Evolutionary conservation across 257 asterid genomes (phyloP).

Genomic region (Plantago ovata): DNA sequence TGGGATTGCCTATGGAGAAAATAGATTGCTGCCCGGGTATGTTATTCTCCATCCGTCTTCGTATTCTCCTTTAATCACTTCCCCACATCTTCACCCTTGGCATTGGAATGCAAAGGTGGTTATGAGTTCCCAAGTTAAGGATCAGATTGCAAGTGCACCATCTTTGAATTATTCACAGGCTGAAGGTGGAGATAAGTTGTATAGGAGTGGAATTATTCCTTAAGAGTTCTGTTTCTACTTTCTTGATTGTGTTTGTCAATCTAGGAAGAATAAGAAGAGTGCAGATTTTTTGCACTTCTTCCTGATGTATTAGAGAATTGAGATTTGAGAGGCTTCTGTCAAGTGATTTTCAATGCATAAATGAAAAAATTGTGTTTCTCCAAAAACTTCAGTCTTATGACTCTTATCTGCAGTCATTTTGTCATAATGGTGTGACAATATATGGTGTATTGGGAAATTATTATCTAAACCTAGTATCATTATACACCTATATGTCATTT

Average conservation of each 20-base stretch:
- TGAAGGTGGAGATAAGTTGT: constrained; percentile 79
- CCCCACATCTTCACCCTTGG: constrained; percentile 73
- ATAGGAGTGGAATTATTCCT: constrained; percentile 49
- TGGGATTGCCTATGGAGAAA: too few species aligned
- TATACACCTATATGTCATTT: too few species aligned
- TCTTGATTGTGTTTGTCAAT: background rate
- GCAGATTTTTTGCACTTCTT: background rate
- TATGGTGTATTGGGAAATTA: too few species aligned
- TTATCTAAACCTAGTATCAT: too few species aligned
- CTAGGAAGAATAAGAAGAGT: background rate
- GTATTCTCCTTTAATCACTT: constrained; percentile 23
- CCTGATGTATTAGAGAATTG: background rate
- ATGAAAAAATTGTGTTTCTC: background rate
- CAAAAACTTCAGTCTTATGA: too few species aligned
- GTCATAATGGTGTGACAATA: too few species aligned
- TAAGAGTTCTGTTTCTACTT: constrained; percentile 13
- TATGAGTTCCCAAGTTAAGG: constrained; percentile 43
- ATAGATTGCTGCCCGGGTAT: too few species aligned
- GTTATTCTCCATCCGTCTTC: constrained; percentile 61
- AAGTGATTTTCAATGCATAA: background rate
- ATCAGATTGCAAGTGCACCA: constrained; percentile 26
- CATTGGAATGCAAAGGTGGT: constrained; percentile 59
- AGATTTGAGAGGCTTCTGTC: constrained; percentile 1
- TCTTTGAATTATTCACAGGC: constrained; percentile 54
- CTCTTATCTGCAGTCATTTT: too few species aligned